Conservation (phyloP, 352 stramenopile species). For the Phytopythium cucurbitacearum region DNA sequence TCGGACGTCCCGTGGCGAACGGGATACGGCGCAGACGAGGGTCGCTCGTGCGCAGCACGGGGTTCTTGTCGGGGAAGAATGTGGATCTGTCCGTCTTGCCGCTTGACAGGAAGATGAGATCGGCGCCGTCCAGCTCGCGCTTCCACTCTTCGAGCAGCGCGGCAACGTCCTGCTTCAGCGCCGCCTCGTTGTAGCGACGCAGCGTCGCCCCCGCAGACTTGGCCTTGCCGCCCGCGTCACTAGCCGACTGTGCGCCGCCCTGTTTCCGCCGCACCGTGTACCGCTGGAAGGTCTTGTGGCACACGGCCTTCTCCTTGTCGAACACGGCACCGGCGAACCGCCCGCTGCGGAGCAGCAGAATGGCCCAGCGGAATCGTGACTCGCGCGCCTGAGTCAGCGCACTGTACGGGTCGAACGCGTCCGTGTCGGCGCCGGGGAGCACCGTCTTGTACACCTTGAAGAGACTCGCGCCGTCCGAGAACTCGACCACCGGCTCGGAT, state of each 20-base stretch:
- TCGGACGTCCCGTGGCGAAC: slow-evolving; percentile 83
- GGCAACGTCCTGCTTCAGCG: slow-evolving; percentile 88
- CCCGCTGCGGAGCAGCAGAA: slow-evolving; percentile 90
- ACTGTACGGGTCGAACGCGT: slow-evolving; percentile 57
- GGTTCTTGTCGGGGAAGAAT: slow-evolving; percentile 78
- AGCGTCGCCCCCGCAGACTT: slow-evolving; percentile 93
- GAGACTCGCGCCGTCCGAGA: slow-evolving; percentile 62
- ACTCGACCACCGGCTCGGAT: slow-evolving; percentile 72
- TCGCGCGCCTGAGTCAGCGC: slow-evolving; percentile 40
- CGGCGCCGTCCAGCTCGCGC: slow-evolving; percentile 30
- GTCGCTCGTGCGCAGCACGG: slow-evolving; percentile 49
- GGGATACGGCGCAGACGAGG: slow-evolving; percentile 70
- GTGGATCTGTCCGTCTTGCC: slow-evolving; percentile 68
- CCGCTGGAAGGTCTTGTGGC: slow-evolving; percentile 90
- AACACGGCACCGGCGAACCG: slow-evolving; percentile 91
- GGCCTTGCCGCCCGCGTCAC: slow-evolving; percentile 83
- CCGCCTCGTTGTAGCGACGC: slow-evolving; percentile 89
- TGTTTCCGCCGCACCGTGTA: slow-evolving; percentile 94
- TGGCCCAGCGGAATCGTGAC: slow-evolving; percentile 71
- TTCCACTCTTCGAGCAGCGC: slow-evolving; percentile 84
- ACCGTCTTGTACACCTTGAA: slow-evolving; percentile 84
- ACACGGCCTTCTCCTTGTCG: slow-evolving; percentile 82
- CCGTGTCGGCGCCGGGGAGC: slow-evolving; percentile 33
- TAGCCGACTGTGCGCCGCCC: slow-evolving; percentile 88
- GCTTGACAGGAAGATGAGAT: slow-evolving; percentile 73